These are phyloP conservation scores for Verticillium tricorpus DNA, from an alignment of 2,329 filamentous ascomycete genomes.

Conservation along the genomic window DNA sequence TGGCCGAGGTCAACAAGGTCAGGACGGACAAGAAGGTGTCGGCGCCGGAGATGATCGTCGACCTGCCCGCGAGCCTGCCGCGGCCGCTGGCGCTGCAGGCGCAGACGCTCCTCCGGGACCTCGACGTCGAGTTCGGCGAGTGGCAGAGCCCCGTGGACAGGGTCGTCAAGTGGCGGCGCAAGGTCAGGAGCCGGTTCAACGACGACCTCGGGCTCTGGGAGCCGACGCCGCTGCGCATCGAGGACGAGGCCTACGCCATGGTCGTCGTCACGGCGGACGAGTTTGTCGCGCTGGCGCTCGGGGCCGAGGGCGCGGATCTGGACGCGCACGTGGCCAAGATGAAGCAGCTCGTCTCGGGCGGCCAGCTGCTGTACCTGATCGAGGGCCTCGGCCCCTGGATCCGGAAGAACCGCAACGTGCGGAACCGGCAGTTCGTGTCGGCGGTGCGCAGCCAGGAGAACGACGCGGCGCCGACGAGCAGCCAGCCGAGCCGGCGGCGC, in stretches of 20 bases:
- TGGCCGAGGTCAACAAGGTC: slow-evolving; percentile 70
- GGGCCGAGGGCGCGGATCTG: slow-evolving; percentile 43
- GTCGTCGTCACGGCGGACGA: slow-evolving; percentile 59
- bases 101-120: slow-evolving; percentile 42
- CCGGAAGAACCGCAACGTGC: slow-evolving; percentile 61
- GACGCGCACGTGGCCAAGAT: slow-evolving; percentile 55
- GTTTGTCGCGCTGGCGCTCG: slow-evolving; percentile 57
- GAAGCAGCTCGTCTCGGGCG: slow-evolving; percentile 45
- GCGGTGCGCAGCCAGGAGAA: slow-evolving; percentile 50
- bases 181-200: slow-evolving; percentile 60
- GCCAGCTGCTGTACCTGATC: slow-evolving; percentile 64
- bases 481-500: slow-evolving; percentile 23
- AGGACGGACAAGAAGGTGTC: slow-evolving; percentile 70
- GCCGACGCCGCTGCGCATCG: slow-evolving; percentile 47
- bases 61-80: slow-evolving; percentile 56
- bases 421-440: slow-evolving; percentile 64
- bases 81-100: slow-evolving; percentile 40
- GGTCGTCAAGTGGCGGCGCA: slow-evolving; percentile 65
- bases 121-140: slow-evolving; percentile 41
- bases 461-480: slow-evolving; percentile 17
- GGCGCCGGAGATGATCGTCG: slow-evolving; percentile 72
- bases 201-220: slow-evolving; percentile 60
- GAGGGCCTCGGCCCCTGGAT: slow-evolving; percentile 65
- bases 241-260: slow-evolving; percentile 57
- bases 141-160: slow-evolving; percentile 43